A percentile compares a stretch with the other conserved stretches of the same genome.
phyloP scores from a whole-genome alignment of 192 early-diverging fungal species.

The Linnemannia exigua region DNA sequence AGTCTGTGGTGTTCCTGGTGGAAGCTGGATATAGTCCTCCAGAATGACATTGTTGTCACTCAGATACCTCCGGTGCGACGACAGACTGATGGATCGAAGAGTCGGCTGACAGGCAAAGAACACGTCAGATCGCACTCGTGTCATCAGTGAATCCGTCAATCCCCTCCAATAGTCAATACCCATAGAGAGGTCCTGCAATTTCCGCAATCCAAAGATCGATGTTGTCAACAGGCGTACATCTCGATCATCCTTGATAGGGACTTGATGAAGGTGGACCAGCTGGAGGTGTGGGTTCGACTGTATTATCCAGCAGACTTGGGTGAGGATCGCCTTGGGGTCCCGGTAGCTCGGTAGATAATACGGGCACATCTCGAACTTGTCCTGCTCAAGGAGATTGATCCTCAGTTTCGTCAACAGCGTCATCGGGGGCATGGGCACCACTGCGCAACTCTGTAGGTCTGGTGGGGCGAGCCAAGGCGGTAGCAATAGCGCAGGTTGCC shows the following conservation, averaged over 20 bases:
- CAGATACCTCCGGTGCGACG: no score
- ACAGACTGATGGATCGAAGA: neutral
- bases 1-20: neutral
- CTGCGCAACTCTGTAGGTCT: neutral
- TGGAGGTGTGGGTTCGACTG: neutral
- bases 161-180: neutral
- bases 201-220: neutral
- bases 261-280: neutral
- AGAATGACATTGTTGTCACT: no score
- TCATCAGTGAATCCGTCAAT: no score
- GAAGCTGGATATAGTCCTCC: neutral
- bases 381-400: neutral
- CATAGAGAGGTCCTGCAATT: neutral
- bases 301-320: neutral
- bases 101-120: neutral
- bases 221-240: neutral
- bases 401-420: neutral
- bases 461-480: neutral
- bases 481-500: neutral
- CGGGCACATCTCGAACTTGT: neutral
- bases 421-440: neutral
- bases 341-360: neutral
- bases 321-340: neutral
- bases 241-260: neutral
- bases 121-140: no score